Base-by-base conservation (phyloP, 495 filamentous ascomycete species). In the Umbilicaria muhlenbergii region DNA sequence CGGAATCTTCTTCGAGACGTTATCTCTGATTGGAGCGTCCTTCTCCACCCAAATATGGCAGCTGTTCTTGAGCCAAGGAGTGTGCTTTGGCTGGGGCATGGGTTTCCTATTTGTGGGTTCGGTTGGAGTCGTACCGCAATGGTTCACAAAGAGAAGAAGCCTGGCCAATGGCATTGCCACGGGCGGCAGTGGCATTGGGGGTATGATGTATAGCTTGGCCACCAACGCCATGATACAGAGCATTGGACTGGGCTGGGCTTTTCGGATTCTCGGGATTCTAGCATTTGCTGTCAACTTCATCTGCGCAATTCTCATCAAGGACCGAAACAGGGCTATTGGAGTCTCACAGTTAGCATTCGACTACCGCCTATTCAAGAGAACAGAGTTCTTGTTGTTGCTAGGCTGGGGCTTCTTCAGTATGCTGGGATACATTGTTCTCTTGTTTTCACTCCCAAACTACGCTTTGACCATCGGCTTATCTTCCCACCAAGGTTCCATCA, bases 381-480 rank as follows among this genome's bases (percentile, higher is more conserved):
- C 58, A 1, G 66, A 79, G 45, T 78, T 80, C 41, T 53, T 71
- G 43, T 58, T 86, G 6, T 55, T 80, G 24, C 53, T 83, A 11
- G 57, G 60, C 19, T 88, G 76, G 73, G 74, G 74, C 5, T 71
- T 77, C 44, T 67, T 83, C 42, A 74, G 67, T 34, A 68, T 83
- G 60, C 64, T 88, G 11, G 79, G 78, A 11, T 89, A 86, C 51
- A 66, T 83, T 34, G 76, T 78, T 11, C 63, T 88, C 3, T 58
- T 86, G 15, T 88, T 80, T 60, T 81, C 78, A 15, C 65, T 89
- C 34, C 72, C 80, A 2, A 75, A 81, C 47, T 88, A 81, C 57
- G 77, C 77, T 2, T 54, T 59, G 31, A 65, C 65, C 1, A 67
- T 86, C 31, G 82, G 84, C 4, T 64, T 88, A 17, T 66, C 60